Base-by-base conservation (phyloP, 1,284 basidiomycete species). In the Phaffia rhodozyma region DNA sequence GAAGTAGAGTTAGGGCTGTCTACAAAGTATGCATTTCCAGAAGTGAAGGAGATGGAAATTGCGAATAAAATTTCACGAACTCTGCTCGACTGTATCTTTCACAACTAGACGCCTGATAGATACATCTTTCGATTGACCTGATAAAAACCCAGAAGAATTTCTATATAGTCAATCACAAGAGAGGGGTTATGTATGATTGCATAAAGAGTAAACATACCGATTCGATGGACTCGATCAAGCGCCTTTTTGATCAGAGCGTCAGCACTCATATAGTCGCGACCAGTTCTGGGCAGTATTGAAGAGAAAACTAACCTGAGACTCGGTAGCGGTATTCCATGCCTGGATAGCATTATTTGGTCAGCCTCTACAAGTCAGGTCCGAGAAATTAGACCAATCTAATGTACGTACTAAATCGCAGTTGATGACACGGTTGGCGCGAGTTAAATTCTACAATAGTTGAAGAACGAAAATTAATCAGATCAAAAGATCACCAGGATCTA, bases 51-150 rank as follows among this genome's bases (percentile, higher is more conserved):
- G 2, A 43, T 11, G 16, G 13, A 43, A 11, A 43, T 16, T 7
- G 7, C 38, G 2, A 43, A 16, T 7, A 16, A 43, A 16, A 43
- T 11, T 43, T 43, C 38, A 43, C 38, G 38, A 43, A 43, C 75
- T 62, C 62, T 74, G 70, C 58, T 78, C 77, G 50, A 78, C 73
- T 0, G 75, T 72, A 60, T 75, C 67, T 1, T 58, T 63, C 53
- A 76, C 73, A 54, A 93, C 83, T 1, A 96, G 79, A 48, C 92
- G 82, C 75, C 89, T 91, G 58, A 96, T 85, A 47, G 88, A 78
- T 61, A 92, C 89, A 1, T 86, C 86, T 68, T 79, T 84, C 20
- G 84, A 91, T 75, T 96, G 92, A 1, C 93, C 92, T 65, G 97
- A 58, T 20, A 20, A 50, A 51, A 2, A 11, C 16, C n/a, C 16